These are phyloP conservation scores for Mycena pura DNA, from an alignment of 768 basidiomycete genomes.

Conservation along the genomic window DNA sequence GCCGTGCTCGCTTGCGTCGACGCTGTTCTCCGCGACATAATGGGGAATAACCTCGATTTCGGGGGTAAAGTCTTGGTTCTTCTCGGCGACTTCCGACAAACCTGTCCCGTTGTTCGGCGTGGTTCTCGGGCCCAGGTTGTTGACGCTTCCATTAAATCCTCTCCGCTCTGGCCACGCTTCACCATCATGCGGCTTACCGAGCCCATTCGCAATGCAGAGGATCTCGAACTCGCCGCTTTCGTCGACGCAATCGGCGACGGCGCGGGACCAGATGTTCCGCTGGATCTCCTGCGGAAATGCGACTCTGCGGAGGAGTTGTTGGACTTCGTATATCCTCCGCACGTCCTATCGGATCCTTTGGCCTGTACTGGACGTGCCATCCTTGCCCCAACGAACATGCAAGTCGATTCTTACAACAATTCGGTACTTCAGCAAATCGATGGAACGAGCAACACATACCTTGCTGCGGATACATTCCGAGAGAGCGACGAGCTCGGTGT, in stretches of 20 bases:
- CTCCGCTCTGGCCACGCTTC: conserved; percentile 40
- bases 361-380: conserved; percentile 39
- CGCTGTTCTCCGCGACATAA: conserved; percentile 42
- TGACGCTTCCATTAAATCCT: conserved; percentile 38
- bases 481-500: conserved; percentile 9
- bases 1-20: conserved; percentile 39
- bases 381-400: conserved; percentile 45
- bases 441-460: conserved; percentile 20
- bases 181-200: conserved; percentile 31
- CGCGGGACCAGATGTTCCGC: conserved; percentile 28
- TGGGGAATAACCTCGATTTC: conserved; percentile 47
- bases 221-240: conserved; percentile 41
- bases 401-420: conserved; percentile 45
- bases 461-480: conserved; percentile 26
- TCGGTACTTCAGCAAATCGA: conserved; percentile 34
- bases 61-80: too few species aligned
- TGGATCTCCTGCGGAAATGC: conserved; percentile 19
- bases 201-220: conserved; percentile 46
- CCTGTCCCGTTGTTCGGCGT: conserved; percentile 16
- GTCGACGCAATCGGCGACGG: conserved; percentile 48
- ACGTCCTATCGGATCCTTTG: conserved; percentile 32
- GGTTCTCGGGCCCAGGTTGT: background rate
- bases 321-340: conserved; percentile 31
- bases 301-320: conserved; percentile 11
- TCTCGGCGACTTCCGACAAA: conserved; percentile 52